Base-by-base conservation (phyloP, 768 basidiomycete species). In the Serendipita vermifera region DNA sequence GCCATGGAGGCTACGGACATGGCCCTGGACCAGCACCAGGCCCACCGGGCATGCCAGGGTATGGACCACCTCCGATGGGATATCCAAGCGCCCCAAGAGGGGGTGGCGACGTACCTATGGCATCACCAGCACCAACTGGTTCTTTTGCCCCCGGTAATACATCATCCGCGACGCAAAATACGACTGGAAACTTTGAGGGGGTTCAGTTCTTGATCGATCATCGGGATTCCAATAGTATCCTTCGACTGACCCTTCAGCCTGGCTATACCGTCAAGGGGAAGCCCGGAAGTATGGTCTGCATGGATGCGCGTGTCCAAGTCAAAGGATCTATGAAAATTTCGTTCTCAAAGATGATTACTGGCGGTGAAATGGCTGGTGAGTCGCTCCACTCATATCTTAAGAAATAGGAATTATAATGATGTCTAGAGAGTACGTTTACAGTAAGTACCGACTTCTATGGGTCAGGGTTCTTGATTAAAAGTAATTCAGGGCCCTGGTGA, bases 271-370 rank as follows among this genome's bases (percentile, higher is more conserved):
- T 69, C 57, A 67, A 68, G 58, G 64, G 60, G 24, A 68, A 66
- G 58, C 66, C 69, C 7, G 68, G 68, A 5, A 60, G 64, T 14
- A 68, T 70, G 67, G 67, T 69, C 55, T 63, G 66, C 24, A 69
- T 70, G 68, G 66, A 64, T 36, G 59, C 62, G 46, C 56, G 58
- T 15, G 67, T 70, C 6, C 60, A 65, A 57, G 65, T 70, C 57
- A 61, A 62, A 58, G 68, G 68, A 54, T 65, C 68, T 61, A 58
- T 64, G 46, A 48, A 54, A 17, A 9, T 22, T 39, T 27, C n/a
- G 17, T 58, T 68, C 59, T 66, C 62, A 61, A 68, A 67, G 59
- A 20, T 67, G 22, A 54, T 69, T 33, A 67, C 63, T 9, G 65
- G 65, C 15, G 62, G 62, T 36, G 62, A 68, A 55, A 61, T 66